phyloP scores from a whole-genome alignment of 139 green algal genomes.

The Spirogloea muscicola region DNA sequence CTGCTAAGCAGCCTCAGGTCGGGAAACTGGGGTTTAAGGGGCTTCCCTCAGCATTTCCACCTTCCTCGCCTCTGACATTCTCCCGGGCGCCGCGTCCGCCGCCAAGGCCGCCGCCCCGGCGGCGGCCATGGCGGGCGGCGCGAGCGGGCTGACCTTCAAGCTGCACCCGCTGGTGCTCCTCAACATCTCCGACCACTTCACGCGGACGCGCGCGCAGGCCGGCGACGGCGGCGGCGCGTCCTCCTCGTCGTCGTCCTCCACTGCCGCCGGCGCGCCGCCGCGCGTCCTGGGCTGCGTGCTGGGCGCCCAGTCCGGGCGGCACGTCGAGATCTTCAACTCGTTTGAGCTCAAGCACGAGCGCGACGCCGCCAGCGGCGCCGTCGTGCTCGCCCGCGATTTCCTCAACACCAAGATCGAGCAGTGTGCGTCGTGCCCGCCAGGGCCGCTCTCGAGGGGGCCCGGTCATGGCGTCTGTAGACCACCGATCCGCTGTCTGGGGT shows the following conservation, averaged over 20 bases:
- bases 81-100: too few relatives aligned
- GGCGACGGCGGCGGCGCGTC: constrained; percentile 1
- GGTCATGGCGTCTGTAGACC: too few relatives aligned
- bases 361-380: neutral
- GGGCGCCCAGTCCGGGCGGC: constrained; percentile 65
- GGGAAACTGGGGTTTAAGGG: too few relatives aligned
- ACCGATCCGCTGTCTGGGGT: too few relatives aligned
- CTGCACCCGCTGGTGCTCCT: constrained; percentile 81
- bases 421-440: constrained; percentile 70
- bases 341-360: constrained; percentile 75
- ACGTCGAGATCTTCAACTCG: constrained; percentile 84
- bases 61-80: too few relatives aligned
- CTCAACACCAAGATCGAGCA: constrained; percentile 82
- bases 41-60: too few relatives aligned
- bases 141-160: constrained; percentile 40
- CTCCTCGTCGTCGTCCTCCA: too few relatives aligned
- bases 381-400: constrained; percentile 66
- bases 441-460: too few relatives aligned
- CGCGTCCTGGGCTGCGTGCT: constrained; percentile 80
- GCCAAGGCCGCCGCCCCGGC: too few relatives aligned
- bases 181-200: constrained; percentile 90
- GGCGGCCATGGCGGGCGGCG: too few relatives aligned
- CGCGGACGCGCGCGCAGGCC: constrained; percentile 65
- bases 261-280: too few relatives aligned
- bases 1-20: too few relatives aligned